Conservation (phyloP, 345 rosid species). For the Eucalyptus grandis region DNA sequence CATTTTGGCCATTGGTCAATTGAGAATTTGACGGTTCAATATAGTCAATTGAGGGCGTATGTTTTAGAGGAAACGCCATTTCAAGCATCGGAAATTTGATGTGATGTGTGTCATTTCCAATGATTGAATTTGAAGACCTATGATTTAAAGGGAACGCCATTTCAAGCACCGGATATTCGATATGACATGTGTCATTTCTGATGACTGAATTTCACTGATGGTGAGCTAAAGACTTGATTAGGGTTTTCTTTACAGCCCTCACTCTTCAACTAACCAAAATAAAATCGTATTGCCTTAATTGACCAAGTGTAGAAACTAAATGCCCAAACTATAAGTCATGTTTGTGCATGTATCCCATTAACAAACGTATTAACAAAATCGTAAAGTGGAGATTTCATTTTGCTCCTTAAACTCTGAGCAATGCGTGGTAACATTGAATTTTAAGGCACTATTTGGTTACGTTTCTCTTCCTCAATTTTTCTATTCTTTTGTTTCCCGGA, state of each 20-base stretch:
- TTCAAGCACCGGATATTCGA: too few species aligned
- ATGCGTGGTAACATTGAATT: too few species aligned
- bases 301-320: not conserved
- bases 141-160: not conserved
- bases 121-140: not conserved
- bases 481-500: too few species aligned
- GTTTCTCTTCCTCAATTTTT: too few species aligned
- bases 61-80: too few species aligned
- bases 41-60: not conserved
- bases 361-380: too few species aligned
- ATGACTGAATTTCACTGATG: not conserved
- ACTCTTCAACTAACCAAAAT: not conserved
- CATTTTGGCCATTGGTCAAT: not conserved
- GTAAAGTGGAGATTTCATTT: not conserved
- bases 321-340: not conserved
- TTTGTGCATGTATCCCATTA: not conserved
- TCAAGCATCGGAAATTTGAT: too few species aligned
- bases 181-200: not conserved
- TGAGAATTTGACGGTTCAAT: not conserved
- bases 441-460: too few species aligned
- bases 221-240: not conserved
- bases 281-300: not conserved
- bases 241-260: not conserved
- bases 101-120: too few species aligned
- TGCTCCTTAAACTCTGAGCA: not conserved